Evolutionary conservation across 1,139 yeast species (phyloP), one percentile per base, ranked within the genome.

Genomic region (Taphrina confusa): DNA sequence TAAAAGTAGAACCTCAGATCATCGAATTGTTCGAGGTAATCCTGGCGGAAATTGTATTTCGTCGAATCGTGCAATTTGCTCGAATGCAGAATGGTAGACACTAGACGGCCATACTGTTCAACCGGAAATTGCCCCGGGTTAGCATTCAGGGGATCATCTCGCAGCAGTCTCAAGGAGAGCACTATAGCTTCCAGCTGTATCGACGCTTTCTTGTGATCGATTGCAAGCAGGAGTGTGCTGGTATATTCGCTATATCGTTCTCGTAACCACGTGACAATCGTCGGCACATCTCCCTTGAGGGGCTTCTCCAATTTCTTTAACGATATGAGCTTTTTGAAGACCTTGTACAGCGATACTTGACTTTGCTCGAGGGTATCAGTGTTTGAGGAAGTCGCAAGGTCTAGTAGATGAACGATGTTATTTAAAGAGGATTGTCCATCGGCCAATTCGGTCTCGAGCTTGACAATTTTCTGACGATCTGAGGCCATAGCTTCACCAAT

Each of bases 81-180:
- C 33, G 57, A 36, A 4, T 33, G 33, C 23, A 70, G 59, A n/a
- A 73, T 50, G 1, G 81, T 81, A 66, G 82, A 83, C 1, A 86
- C 70, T n/a, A 87, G 69, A 14, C 74, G 71, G 60, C 74, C 75
- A 67, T 81, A 83, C 2, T 85, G 75, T 34, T 73, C 72, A 46
- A 78, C 80, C 5, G 96, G 88, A 72, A 88, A 89, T 69, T 75
- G 85, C 49, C 81, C 77, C 34, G 80, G 81, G 12, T 80, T 80
- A 68, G 83, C 74, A 66, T 78, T 74, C 31, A 74, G 73, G 54
- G 83, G 76, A 72, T 89, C 96, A 51, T 81, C 71, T 67, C 78
- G 81, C 37, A 89, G 66, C 27, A 87, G 74, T 63, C 84, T 85
- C 75, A 89, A 74, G 60, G 78, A 73, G 9, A 84, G 76, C 61